Evolutionary conservation across 768 basidiomycete genomes (phyloP).

Genomic region (Auricularia auricula-judae): DNA sequence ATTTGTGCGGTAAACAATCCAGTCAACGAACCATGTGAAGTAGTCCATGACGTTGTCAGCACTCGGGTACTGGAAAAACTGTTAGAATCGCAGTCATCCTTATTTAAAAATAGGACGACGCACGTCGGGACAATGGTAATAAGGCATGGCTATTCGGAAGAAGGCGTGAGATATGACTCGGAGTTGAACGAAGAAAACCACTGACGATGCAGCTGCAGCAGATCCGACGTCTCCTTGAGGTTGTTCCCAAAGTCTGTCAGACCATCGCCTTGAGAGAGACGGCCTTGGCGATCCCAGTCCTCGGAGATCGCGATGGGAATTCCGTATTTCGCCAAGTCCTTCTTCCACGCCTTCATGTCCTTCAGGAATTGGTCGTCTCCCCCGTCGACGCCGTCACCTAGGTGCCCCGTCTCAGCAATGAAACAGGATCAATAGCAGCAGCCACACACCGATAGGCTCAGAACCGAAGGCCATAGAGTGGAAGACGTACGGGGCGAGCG

Average conservation of each 20-base stretch:
- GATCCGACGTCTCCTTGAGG: constrained; percentile 7
- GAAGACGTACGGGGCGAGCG: constrained; percentile 11
- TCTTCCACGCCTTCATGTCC: constrained; percentile 6
- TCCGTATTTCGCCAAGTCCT: constrained; percentile 6
- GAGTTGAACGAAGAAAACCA: background rate
- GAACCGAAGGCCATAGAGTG: constrained; percentile 11
- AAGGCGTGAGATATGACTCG: background rate
- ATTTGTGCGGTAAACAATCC: too few relatives aligned
- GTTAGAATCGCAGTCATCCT: background rate
- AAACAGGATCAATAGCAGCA: background rate
- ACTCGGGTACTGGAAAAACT: background rate
- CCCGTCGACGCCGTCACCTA: constrained; percentile 7
- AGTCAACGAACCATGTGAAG: background rate
- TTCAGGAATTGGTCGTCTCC: constrained; percentile 6
- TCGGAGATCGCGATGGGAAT: constrained; percentile 11
- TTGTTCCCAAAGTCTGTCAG: constrained; percentile 1
- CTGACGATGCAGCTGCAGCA: constrained; percentile 10
- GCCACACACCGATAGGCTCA: constrained; percentile 8
- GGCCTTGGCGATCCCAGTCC: constrained; percentile 11
- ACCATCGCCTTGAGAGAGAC: constrained; percentile 3
- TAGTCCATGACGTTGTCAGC: constrained; percentile 2
- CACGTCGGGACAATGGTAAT: background rate
- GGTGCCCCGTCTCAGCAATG: background rate
- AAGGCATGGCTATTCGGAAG: background rate
- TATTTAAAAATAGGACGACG: background rate